Percentiles rank a stretch among this genome's conserved stretches.
phyloP scores from a whole-genome alignment of 2,329 filamentous ascomycete genomes.

The Alternaria sp. region DNA sequence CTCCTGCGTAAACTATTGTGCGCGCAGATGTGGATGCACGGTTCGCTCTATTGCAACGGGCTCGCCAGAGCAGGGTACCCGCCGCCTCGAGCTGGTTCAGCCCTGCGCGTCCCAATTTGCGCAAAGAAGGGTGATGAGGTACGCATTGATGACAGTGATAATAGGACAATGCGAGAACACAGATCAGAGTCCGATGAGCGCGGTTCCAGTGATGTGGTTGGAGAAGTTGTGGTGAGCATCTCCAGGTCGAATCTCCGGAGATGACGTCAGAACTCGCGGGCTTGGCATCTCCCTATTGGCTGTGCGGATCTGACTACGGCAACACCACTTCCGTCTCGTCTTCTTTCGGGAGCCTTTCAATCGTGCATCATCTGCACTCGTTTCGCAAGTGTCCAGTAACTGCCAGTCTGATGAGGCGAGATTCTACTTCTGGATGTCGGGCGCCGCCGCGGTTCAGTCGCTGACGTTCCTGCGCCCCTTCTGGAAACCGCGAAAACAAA shows the following conservation, averaged over 20 bases:
- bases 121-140: background rate
- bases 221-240: background rate
- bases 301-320: background rate
- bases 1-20: background rate
- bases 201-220: background rate
- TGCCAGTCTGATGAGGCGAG: background rate
- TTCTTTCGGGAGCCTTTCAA: background rate
- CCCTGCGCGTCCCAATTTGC: background rate
- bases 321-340: background rate
- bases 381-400: background rate
- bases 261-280: background rate
- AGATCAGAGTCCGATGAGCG: background rate
- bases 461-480: background rate
- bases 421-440: background rate
- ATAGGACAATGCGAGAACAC: background rate
- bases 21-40: accelerated
- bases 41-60: background rate
- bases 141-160: background rate
- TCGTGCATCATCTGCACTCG: background rate
- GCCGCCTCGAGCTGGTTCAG: background rate
- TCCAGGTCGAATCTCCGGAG: background rate
- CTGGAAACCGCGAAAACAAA: background rate
- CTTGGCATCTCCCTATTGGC: background rate
- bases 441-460: background rate
- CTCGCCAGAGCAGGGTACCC: background rate